Conservation (phyloP, 176 grass and related monocot genomes). For the Aegilops tauschii region DNA sequence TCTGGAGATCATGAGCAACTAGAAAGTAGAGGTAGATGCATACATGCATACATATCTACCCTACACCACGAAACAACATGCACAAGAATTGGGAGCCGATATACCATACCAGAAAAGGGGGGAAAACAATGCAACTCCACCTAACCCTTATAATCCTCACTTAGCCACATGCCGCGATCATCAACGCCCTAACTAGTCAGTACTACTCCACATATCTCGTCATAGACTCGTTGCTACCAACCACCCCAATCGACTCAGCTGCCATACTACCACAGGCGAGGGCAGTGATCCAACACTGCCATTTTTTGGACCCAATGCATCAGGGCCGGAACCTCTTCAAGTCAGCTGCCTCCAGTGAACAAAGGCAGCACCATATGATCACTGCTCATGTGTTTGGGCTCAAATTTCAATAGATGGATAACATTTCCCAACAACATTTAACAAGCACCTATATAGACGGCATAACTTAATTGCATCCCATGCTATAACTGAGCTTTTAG, state of each 20-base stretch:
- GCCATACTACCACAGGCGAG: not conserved
- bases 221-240: not conserved
- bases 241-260: conserved; percentile 7
- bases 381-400: not conserved
- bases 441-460: not conserved
- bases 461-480: not conserved
- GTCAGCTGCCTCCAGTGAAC: not conserved
- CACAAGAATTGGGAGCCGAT: not conserved
- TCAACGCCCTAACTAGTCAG: not conserved
- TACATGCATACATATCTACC: too few species aligned
- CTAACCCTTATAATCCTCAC: not conserved
- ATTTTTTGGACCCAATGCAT: not conserved
- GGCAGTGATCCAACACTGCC: not conserved
- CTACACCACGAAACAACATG: too few species aligned
- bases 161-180: not conserved
- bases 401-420: not conserved
- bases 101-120: not conserved
- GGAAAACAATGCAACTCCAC: not conserved
- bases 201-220: not conserved
- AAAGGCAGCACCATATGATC: not conserved
- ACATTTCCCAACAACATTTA: conserved; percentile 18
- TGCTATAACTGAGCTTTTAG: not conserved
- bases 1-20: not conserved
- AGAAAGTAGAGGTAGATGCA: too few species aligned
- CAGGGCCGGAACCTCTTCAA: not conserved